Conservation (phyloP, 345 rosid genomes). For the Brassica nigra region DNA sequence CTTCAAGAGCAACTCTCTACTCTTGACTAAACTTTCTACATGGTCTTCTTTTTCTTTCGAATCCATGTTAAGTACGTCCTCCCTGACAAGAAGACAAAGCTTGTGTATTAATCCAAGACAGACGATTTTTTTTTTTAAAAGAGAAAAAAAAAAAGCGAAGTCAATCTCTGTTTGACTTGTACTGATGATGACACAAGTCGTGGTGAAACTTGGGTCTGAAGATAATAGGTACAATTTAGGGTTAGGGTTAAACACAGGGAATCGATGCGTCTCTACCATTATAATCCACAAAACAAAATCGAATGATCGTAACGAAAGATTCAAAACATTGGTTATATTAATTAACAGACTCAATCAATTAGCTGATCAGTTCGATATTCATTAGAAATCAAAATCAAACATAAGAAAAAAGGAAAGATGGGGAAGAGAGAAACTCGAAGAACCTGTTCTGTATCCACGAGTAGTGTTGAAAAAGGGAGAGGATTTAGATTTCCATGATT, state of each 20-base stretch:
- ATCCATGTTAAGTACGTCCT: slow-evolving; percentile 4
- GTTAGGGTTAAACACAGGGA: neutral
- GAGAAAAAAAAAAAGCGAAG: neutral
- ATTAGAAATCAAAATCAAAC: neutral
- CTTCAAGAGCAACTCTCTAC: neutral
- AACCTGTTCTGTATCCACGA: slow-evolving; percentile 19
- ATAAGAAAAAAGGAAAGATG: neutral
- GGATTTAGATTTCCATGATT: slow-evolving; percentile 11
- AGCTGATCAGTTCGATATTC: neutral
- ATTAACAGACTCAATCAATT: neutral
- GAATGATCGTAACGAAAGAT: neutral
- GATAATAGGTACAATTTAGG: slow-evolving; percentile 10
- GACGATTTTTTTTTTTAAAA: neutral
- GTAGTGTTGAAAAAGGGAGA: neutral
- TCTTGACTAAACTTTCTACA: neutral
- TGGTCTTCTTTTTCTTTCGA: neutral
- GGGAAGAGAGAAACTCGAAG: neutral
- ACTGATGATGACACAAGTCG: neutral
- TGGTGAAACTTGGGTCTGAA: slow-evolving; percentile 25
- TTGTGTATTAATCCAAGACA: slow-evolving; percentile 1
- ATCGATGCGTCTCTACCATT: slow-evolving; percentile 1
- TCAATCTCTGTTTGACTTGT: slow-evolving; percentile 10
- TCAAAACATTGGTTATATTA: neutral
- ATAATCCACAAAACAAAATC: neutral
- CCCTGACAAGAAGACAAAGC: neutral